Conservation (phyloP, 2,329 filamentous ascomycete genomes). For the Golovinomyces cichoracearum region DNA sequence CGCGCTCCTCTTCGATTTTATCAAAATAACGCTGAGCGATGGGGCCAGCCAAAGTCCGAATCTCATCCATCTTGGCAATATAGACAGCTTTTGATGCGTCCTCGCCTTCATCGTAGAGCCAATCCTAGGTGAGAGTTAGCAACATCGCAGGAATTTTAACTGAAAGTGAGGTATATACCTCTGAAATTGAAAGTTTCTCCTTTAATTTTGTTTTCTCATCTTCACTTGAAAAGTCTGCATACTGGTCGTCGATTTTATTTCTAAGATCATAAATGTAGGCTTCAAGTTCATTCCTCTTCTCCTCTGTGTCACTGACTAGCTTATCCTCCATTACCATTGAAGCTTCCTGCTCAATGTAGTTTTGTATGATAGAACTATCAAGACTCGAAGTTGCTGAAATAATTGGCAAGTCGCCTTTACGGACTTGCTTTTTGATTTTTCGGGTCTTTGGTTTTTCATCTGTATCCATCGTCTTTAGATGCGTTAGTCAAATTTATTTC, state of each 20-base stretch:
- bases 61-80: slow-evolving; percentile 83
- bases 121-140: slow-evolving; percentile 37
- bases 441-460: slow-evolving; percentile 58
- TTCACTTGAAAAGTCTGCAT: slow-evolving; percentile 66
- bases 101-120: slow-evolving; percentile 93
- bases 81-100: slow-evolving; percentile 87
- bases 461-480: slow-evolving; percentile 46
- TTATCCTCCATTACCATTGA: slow-evolving; percentile 96
- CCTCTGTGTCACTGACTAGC: slow-evolving; percentile 88
- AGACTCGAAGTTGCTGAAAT: slow-evolving; percentile 59
- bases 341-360: slow-evolving; percentile 56
- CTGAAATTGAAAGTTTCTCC: slow-evolving; percentile 54
- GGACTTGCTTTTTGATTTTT: slow-evolving; percentile 98
- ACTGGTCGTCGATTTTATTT: slow-evolving; percentile 81
- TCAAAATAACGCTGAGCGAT: slow-evolving; percentile 89
- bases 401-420: slow-evolving; percentile 85
- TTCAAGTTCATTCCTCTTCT: slow-evolving; percentile 99
- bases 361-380: slow-evolving; percentile 38
- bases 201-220: slow-evolving; percentile 77
- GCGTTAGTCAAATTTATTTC: slow-evolving; percentile 11
- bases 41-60: slow-evolving; percentile 68
- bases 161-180: slow-evolving; percentile 37
- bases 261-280: slow-evolving; percentile 90
- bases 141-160: neutral
- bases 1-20: slow-evolving; percentile 68